A percentile compares a stretch with the other conserved stretches of the same genome.
Evolutionary conservation across 2,329 filamentous ascomycete genomes (phyloP).

Genomic region (Sporothrix schenckii): DNA sequence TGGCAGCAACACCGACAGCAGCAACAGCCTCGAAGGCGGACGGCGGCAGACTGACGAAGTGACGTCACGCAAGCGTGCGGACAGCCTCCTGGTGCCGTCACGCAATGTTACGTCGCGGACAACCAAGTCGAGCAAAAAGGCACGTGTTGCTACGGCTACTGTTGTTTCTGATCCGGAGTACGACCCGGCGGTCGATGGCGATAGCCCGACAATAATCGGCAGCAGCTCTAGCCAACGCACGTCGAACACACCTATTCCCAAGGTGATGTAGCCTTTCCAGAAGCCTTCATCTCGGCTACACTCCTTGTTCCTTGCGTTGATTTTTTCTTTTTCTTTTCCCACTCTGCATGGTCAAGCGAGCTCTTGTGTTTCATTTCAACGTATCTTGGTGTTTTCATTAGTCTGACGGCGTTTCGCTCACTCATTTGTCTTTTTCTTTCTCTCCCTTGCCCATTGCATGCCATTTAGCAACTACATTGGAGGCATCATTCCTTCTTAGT

Average conservation of each 20-base stretch:
- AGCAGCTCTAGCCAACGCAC: slow-evolving; percentile 44
- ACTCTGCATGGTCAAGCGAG: slow-evolving; percentile 5
- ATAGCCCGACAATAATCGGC: slow-evolving; percentile 46
- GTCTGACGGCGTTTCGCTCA: slow-evolving; percentile 8
- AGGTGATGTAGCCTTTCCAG: slow-evolving; percentile 40
- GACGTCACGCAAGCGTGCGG: slow-evolving; percentile 22
- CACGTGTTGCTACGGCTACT: not conserved
- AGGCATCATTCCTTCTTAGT: not conserved
- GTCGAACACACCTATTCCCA: slow-evolving; percentile 39
- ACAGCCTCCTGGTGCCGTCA: slow-evolving; percentile 18
- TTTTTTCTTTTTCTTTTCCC: not conserved
- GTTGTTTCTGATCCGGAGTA: slow-evolving; percentile 42
- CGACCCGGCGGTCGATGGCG: slow-evolving; percentile 52
- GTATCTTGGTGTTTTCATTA: not conserved
- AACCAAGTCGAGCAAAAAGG: slow-evolving; percentile 23
- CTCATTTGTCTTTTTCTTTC: not conserved
- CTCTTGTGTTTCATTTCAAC: not conserved
- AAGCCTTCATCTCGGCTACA: not conserved
- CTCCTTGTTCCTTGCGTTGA: not conserved
- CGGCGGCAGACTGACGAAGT: slow-evolving; percentile 30
- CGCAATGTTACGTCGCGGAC: slow-evolving; percentile 30
- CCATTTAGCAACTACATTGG: not conserved
- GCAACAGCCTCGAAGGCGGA: not conserved
- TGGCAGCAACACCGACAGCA: slow-evolving; percentile 11
- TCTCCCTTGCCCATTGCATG: not conserved